Base-by-base conservation (phyloP, 768 basidiomycete species). In the Lepiota brunneoincarnata region DNA sequence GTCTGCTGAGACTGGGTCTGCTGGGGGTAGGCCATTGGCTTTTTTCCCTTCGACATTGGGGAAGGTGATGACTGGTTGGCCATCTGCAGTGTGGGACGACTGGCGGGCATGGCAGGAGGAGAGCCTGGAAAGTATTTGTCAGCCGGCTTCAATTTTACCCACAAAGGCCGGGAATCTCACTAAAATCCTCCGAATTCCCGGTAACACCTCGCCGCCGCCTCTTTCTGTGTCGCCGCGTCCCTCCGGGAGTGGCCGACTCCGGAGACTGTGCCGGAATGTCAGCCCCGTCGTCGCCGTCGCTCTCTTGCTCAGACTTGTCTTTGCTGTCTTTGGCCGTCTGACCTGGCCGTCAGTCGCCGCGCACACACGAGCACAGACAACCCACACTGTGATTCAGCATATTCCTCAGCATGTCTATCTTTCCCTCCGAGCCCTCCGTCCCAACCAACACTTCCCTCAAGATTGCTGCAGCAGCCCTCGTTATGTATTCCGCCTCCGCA, bases 21-120 rank as follows among this genome's bases (percentile, higher is more conserved):
- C 40, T 58, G 71, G 4, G 72, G 69, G 66, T 93, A 93, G 2
- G 86, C 78, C 92, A 94, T 94, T 28, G 92, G 93, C 64, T 92
- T 90, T 76, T 96, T 96, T 61, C 93, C 93, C 59, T 90, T 90
- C 20, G 92, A 91, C 14, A 93, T 82, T 48, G 90, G 89, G 56
- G 84, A 87, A 34, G 88, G 91, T 45, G 75, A 74, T 55, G 67
- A 72, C 67, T 70, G 72, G 65, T 66, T 71, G 61, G 66, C 59
- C 60, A 65, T 59, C 56, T 67, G 62, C 59, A 62, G 63, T 65
- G 65, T 68, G 55, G 67, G 57, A 67, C 64, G 65, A 65, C 64
- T 67, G 60, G 67, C 67, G 64, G 69, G 71, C 70, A 70, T 71
- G 67, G 67, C 65, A 67, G 63, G 66, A 65, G 61, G 67, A 59